Base-by-base conservation (phyloP, 2,329 filamentous ascomycete genomes). In the Neofusicoccum sp. region DNA sequence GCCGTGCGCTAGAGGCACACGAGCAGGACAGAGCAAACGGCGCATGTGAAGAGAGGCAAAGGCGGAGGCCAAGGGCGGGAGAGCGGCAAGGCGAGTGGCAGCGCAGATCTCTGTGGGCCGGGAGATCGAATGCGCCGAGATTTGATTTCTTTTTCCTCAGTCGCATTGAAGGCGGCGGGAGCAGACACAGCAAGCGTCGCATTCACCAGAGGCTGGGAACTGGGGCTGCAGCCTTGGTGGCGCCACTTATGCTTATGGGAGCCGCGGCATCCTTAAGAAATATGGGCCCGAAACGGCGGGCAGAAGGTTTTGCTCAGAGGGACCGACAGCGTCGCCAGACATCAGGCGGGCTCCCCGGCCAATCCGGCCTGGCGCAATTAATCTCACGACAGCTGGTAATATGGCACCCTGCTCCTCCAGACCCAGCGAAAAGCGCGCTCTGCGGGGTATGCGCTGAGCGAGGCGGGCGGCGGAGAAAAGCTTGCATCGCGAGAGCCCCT, bases 321-420 rank as follows among this genome's bases (percentile, higher is more conserved):
- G 20, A n/a, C 28, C 34, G 34, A 36, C 49, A 38, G n/a, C 8
- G 30, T 40, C 36, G 36, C 33, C 31, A n/a, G 34, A 38, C 20
- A 16, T 30, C 48, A 24, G 30, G 12, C 14, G 34, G 36, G 51
- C 51, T 26, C 36, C 26, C 26, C 28, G 51, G 51, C 51, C 51
- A 56, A 56, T 56, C 51, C 51, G 51, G 51, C 28, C 5, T 36
- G 14, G 51, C 2, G 51, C 51, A 56, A 56, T 56, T 41, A 56
- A 56, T 56, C 51, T 56, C 51, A 56, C 51, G 38, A 56, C 51
- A 56, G 51, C 24, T 24, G 51, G 51, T 56, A 41, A 56, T 56
- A 56, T 41, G 49, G 49, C 36, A 54, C 49, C 49, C 34, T 54
- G 36, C 26, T 45, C 43, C 38, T 56, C 24, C 45, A 34, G 45